These are phyloP conservation scores for Dendrobium huoshanense DNA, from an alignment of 106 monocot genomes.

Conservation along the genomic window DNA sequence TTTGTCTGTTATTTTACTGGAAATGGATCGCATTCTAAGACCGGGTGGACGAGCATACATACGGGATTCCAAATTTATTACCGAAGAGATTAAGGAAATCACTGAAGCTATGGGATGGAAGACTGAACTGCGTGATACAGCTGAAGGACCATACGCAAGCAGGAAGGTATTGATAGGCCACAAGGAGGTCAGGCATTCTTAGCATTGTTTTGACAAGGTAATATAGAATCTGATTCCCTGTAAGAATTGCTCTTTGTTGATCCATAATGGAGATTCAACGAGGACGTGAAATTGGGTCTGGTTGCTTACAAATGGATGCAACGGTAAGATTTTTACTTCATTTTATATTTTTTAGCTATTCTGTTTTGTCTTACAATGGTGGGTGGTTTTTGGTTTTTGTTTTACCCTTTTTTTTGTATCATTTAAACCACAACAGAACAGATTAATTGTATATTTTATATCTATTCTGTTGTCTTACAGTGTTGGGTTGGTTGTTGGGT, in stretches of 20 bases:
- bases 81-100: conserved; percentile 45
- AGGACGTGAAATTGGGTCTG: not conserved
- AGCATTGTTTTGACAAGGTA: conserved; percentile 1
- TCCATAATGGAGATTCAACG: not conserved
- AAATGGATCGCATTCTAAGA: conserved; percentile 80
- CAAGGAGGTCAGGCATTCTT: conserved; percentile 25
- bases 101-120: conserved; percentile 76
- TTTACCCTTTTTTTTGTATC: not conserved
- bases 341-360: not conserved
- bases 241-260: not conserved
- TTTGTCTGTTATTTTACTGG: conserved; percentile 59
- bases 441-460: not conserved
- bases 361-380: not conserved
- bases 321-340: not conserved
- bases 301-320: not conserved
- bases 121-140: conserved; percentile 45
- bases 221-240: not conserved
- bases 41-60: conserved; percentile 73
- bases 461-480: not conserved
- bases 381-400: not conserved
- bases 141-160: conserved; percentile 69
- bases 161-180: conserved; percentile 56
- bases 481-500: not conserved
- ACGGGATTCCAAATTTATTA: conserved; percentile 36
- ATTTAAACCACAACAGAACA: not conserved